phyloP scores from a whole-genome alignment of 2,329 filamentous ascomycete species.

The Microcyclosporella mali region DNA sequence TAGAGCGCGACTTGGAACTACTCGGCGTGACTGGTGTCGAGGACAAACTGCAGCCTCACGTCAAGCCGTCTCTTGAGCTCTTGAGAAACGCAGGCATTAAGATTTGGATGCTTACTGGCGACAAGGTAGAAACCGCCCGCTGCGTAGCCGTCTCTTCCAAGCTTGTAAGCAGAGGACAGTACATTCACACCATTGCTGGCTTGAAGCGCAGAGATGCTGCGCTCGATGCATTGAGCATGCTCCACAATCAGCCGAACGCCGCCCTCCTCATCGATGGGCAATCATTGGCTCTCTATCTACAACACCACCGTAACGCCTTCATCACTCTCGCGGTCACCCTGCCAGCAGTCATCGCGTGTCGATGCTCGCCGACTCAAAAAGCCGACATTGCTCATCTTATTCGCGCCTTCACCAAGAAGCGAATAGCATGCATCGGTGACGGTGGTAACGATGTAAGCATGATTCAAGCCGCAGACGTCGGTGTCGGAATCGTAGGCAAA shows the following conservation, averaged over 20 bases:
- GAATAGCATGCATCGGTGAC: conserved; percentile 95
- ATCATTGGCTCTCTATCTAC: conserved; percentile 75
- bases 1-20: conserved; percentile 85
- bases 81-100: conserved; percentile 96
- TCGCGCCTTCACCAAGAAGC: conserved; percentile 84
- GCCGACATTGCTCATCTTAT: conserved; percentile 89
- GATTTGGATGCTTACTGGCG: conserved; percentile 99
- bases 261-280: conserved; percentile 94
- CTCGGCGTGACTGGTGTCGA: conserved; percentile 97
- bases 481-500: conserved; percentile 96
- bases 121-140: conserved; percentile 95
- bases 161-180: conserved; percentile 85
- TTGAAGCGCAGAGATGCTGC: conserved; percentile 76
- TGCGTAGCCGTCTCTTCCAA: conserved; percentile 95
- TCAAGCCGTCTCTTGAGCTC: conserved; percentile 90
- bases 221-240: conserved; percentile 80
- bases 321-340: conserved; percentile 81
- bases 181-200: conserved; percentile 79
- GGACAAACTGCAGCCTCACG: conserved; percentile 90
- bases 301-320: conserved; percentile 75
- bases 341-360: conserved; percentile 89
- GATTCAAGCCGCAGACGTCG: conserved; percentile 97
- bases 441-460: conserved; percentile 98
- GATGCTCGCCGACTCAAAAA: conserved; percentile 94
- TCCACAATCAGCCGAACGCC: conserved; percentile 76